These are phyloP conservation scores for Babesia caballi DNA, from an alignment of 169 alveolate species.

Conservation along the genomic window DNA sequence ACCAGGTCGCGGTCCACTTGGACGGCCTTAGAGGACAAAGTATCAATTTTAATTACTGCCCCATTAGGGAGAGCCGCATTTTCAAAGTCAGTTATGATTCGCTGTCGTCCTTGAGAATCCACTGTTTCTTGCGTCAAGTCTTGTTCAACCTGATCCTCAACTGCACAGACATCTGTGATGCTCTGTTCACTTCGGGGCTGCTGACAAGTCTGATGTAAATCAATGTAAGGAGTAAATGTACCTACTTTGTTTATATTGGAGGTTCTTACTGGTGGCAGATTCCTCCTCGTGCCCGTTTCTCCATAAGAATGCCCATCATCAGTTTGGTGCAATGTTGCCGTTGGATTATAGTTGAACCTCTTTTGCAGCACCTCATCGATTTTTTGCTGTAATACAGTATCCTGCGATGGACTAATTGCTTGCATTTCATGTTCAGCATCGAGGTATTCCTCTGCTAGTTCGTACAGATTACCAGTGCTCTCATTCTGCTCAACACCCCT, in stretches of 20 bases:
- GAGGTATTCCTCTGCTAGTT: constrained; percentile 43
- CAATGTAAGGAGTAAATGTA: no score
- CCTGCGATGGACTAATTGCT: constrained; percentile 24
- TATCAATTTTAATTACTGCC: background rate
- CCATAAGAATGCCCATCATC: no score
- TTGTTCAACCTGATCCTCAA: background rate
- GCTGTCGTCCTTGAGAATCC: background rate
- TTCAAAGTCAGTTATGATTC: background rate
- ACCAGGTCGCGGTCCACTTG: background rate
- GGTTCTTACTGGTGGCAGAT: no score
- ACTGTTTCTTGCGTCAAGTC: background rate
- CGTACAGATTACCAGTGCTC: background rate
- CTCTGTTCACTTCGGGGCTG: no score
- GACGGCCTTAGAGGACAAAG: background rate
- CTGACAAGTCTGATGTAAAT: no score
- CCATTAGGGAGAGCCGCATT: background rate
- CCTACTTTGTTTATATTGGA: no score
- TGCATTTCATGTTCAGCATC: constrained; percentile 24
- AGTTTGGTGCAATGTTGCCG: background rate
- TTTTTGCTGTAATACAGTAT: background rate
- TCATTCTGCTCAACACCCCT: background rate
- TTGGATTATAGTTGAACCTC: constrained; percentile 45
- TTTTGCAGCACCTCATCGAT: constrained; percentile 19
- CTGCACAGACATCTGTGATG: no score
- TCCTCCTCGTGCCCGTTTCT: no score